Conservation (phyloP, 768 basidiomycete species). For the Boletus subcaerulescens region DNA sequence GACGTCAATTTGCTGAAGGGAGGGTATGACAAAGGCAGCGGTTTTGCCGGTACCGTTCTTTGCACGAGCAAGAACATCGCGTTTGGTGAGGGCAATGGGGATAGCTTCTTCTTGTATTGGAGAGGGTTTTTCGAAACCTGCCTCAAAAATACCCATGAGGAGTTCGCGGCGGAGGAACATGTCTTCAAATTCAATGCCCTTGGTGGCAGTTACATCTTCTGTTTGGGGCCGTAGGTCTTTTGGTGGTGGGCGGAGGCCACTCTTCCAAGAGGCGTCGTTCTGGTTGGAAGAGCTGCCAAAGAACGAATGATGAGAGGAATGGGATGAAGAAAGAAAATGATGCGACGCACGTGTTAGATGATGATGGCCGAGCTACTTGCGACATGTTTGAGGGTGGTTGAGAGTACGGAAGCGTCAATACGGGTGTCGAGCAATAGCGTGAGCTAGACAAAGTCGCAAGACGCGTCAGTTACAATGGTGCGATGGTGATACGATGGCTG, state of each 20-base stretch:
- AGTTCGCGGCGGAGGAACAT: conserved; percentile 90
- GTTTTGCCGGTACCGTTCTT: conserved; percentile 99
- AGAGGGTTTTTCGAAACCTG: conserved; percentile 93
- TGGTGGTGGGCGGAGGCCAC: conserved; percentile 76
- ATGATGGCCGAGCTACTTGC: conserved; percentile 31
- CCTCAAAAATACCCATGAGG: conserved; percentile 99
- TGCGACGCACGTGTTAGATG: conserved; percentile 28
- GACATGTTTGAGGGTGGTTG: conserved; percentile 25
- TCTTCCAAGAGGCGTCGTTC: conserved; percentile 58
- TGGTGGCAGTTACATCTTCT: conserved; percentile 92
- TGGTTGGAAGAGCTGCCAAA: conserved; percentile 27
- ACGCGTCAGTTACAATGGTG: conserved; percentile 18
- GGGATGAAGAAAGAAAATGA: background rate
- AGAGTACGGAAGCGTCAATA: conserved; percentile 11
- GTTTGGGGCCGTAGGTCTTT: conserved; percentile 95
- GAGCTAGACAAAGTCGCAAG: conserved; percentile 17
- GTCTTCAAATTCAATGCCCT: conserved; percentile 95
- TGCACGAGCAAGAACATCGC: conserved; percentile 92
- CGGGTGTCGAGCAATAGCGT: conserved; percentile 11
- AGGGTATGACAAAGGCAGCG: conserved; percentile 97
- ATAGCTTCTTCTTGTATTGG: conserved; percentile 99
- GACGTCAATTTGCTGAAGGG: conserved; percentile 89
- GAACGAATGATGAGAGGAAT: conserved; percentile 1
- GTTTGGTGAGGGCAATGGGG: conserved; percentile 87
- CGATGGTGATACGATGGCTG: conserved; percentile 14